Percentiles rank a stretch among this genome's conserved stretches.
Conservation (phyloP, 1,284 basidiomycete species). For the Crucibulum cyathiforme region DNA sequence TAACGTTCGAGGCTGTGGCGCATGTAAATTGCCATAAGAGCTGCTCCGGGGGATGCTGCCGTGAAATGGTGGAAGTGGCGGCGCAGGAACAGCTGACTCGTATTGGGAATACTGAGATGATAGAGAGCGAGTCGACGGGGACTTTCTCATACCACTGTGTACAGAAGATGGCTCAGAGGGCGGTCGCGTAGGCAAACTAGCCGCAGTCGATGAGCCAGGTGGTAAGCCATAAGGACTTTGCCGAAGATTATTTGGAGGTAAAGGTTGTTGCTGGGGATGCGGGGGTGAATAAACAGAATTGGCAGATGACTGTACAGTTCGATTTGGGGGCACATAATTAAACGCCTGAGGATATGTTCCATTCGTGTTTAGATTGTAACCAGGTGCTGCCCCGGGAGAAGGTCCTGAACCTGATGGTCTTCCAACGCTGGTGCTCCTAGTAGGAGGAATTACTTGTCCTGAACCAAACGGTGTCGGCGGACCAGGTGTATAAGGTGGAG, state of each 20-base stretch:
- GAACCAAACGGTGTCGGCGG: slow-evolving; percentile 17
- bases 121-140: slow-evolving; percentile 67
- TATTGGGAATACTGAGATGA: slow-evolving; percentile 57
- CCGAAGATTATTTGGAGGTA: slow-evolving; percentile 23
- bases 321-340: too few species aligned
- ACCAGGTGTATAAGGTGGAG: slow-evolving; percentile 2
- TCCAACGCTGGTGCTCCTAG: not conserved
- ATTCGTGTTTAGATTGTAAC: too few species aligned
- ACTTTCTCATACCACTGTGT: slow-evolving; percentile 56
- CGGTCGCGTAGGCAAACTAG: slow-evolving; percentile 37
- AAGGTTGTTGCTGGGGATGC: slow-evolving; percentile 21
- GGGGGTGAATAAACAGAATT: not conserved
- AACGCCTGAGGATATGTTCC: not conserved
- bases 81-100: slow-evolving; percentile 42
- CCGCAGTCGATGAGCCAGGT: slow-evolving; percentile 9
- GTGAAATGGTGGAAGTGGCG: slow-evolving; percentile 57
- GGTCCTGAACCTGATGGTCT: not conserved
- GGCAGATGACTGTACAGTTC: too few species aligned
- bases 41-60: slow-evolving; percentile 42
- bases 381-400: not conserved
- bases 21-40: slow-evolving; percentile 46
- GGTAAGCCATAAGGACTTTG: slow-evolving; percentile 24
- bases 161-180: slow-evolving; percentile 47
- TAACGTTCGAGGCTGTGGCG: slow-evolving; percentile 58
- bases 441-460: slow-evolving; percentile 30